A percentile compares a stretch with the other conserved stretches of the same genome.
Evolutionary conservation across 192 early-diverging fungal genomes (phyloP).

Genomic region (Rhizoclosmatium sp.): DNA sequence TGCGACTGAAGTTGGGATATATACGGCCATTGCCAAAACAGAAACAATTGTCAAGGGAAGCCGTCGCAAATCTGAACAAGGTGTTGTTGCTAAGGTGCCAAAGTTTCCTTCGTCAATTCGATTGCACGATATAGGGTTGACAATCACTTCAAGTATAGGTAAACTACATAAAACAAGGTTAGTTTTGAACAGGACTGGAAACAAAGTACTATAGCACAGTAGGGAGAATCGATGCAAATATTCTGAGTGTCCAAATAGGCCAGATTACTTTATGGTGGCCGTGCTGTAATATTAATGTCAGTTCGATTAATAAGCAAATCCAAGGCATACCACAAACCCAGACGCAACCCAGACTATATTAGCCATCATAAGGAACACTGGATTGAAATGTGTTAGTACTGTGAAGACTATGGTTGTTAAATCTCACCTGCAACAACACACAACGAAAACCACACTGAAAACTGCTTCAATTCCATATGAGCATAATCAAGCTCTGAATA

Average conservation of each 20-base stretch:
- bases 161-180: neutral
- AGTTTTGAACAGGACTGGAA: neutral
- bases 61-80: neutral
- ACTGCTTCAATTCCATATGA: neutral
- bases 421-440: neutral
- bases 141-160: constrained; percentile 18
- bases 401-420: too few relatives aligned
- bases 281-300: neutral
- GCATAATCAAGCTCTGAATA: neutral
- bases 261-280: constrained; percentile 12
- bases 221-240: constrained; percentile 20
- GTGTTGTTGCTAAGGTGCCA: neutral
- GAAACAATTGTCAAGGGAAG: constrained; percentile 4
- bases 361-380: neutral
- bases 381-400: neutral
- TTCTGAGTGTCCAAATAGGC: constrained; percentile 20
- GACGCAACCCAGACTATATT: constrained; percentile 16
- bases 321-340: constrained; percentile 2
- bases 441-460: neutral
- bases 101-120: neutral
- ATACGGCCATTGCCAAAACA: constrained; percentile 5
- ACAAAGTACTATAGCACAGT: constrained; percentile 9
- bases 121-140: constrained; percentile 2
- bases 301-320: too few relatives aligned
- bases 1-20: neutral